phyloP scores from a whole-genome alignment of 2,329 filamentous ascomycete species.

The Penicillium sp. region DNA sequence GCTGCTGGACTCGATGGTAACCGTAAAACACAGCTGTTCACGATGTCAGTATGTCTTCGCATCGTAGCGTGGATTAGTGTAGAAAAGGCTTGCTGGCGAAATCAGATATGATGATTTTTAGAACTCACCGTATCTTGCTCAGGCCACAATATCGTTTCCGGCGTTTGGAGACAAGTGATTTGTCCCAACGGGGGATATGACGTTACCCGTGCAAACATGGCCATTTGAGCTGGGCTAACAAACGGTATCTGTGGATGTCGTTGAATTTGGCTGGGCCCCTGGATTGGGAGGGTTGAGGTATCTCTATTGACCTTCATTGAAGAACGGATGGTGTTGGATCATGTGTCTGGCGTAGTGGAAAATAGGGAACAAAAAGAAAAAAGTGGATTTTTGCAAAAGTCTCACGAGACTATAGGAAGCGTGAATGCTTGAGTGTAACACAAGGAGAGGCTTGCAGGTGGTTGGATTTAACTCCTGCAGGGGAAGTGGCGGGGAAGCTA shows the following conservation, averaged over 20 bases:
- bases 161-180: slow-evolving; percentile 58
- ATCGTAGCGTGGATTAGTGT: background rate
- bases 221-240: slow-evolving; percentile 42
- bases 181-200: slow-evolving; percentile 73
- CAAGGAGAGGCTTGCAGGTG: background rate
- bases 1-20: slow-evolving; percentile 64
- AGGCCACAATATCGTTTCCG: slow-evolving; percentile 27
- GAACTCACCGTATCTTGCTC: slow-evolving; percentile 27
- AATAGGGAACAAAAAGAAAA: background rate
- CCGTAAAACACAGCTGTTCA: slow-evolving; percentile 58
- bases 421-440: background rate
- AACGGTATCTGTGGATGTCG: slow-evolving; percentile 31
- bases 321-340: slow-evolving; percentile 1
- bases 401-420: background rate
- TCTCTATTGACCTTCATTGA: slow-evolving; percentile 14
- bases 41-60: background rate
- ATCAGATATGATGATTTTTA: background rate
- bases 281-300: slow-evolving; percentile 22
- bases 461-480: slow-evolving; percentile 1
- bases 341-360: background rate
- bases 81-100: background rate
- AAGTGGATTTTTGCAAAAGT: background rate
- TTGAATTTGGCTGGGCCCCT: slow-evolving; percentile 8
- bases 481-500: slow-evolving; percentile 16
- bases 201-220: slow-evolving; percentile 54